A percentile compares a stretch with the other conserved stretches of the same genome.
phyloP scores from a whole-genome alignment of 2,329 filamentous ascomycete genomes.

The Pseudocercospora eumusae region DNA sequence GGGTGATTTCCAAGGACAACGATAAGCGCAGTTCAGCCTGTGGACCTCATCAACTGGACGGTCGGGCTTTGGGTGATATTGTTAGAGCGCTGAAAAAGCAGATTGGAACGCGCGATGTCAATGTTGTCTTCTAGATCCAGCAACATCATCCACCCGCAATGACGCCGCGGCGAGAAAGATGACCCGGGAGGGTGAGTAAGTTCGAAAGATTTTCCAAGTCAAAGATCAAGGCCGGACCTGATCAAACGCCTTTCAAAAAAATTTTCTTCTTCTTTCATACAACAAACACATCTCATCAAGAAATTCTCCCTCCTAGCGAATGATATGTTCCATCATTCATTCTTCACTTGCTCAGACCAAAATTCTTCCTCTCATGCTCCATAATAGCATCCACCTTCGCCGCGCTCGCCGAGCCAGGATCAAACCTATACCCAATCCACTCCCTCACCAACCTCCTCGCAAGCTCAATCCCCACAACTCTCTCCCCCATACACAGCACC shows the following conservation, averaged over 20 bases:
- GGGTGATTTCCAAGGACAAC: background rate
- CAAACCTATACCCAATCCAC: constrained; percentile 83
- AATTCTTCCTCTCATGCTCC: constrained; percentile 50
- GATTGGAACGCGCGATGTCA: background rate
- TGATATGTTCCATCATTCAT: too few relatives aligned
- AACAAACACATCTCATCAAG: background rate
- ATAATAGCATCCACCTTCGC: constrained; percentile 56
- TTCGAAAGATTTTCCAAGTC: background rate
- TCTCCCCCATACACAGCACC: constrained; percentile 82
- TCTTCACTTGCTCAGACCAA: constrained; percentile 20
- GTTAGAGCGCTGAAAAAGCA: background rate
- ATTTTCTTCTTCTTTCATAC: background rate
- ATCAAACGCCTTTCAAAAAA: background rate
- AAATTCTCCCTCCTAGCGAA: too few relatives aligned
- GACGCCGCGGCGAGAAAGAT: too few relatives aligned
- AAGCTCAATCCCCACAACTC: constrained; percentile 78
- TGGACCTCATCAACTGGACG: background rate
- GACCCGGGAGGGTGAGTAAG: background rate
- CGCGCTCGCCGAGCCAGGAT: constrained; percentile 64
- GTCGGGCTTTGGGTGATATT: background rate
- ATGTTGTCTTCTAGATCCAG: background rate
- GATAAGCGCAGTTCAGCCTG: background rate
- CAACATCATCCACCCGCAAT: too few relatives aligned
- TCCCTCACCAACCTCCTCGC: constrained; percentile 75
- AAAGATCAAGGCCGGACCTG: background rate